Evolutionary conservation across 768 basidiomycete species (phyloP).

Genomic region (Mrakia frigida): DNA sequence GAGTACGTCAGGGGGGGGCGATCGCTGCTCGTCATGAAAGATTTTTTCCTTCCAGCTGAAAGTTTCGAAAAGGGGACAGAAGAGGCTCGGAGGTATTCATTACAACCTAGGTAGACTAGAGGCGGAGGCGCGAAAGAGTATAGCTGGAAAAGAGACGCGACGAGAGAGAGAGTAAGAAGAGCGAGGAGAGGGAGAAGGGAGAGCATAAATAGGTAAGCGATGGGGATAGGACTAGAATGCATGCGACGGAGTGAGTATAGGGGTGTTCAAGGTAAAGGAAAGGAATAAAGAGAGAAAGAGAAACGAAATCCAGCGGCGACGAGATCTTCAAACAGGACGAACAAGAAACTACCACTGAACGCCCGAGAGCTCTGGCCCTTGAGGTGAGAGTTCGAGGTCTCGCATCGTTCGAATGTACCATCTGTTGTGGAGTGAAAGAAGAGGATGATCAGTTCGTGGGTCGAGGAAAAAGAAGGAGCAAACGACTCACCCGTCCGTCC

Average conservation of each 20-base stretch:
- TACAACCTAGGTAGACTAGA: no score
- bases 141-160: no score
- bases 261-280: neutral
- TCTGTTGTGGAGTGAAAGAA: neutral
- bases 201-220: neutral
- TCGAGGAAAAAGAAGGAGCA: neutral
- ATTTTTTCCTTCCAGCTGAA: no score
- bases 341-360: conserved; percentile 5
- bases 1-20: no score
- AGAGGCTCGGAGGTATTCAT: no score
- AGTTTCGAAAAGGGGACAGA: no score
- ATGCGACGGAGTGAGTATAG: neutral
- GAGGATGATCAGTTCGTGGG: no score
- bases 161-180: no score
- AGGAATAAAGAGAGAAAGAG: neutral
- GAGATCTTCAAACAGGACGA: no score
- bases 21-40: no score
- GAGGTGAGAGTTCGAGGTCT: conserved; percentile 34
- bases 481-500: conserved; percentile 37
- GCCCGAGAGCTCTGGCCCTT: conserved; percentile 19
- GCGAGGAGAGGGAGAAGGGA: no score
- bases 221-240: neutral
- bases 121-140: no score
- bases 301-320: neutral
- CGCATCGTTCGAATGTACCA: conserved; percentile 37